Percentiles rank a stretch among this genome's conserved stretches.
Conservation (phyloP, 2,329 filamentous ascomycete genomes). For the Anisogramma anomala region DNA sequence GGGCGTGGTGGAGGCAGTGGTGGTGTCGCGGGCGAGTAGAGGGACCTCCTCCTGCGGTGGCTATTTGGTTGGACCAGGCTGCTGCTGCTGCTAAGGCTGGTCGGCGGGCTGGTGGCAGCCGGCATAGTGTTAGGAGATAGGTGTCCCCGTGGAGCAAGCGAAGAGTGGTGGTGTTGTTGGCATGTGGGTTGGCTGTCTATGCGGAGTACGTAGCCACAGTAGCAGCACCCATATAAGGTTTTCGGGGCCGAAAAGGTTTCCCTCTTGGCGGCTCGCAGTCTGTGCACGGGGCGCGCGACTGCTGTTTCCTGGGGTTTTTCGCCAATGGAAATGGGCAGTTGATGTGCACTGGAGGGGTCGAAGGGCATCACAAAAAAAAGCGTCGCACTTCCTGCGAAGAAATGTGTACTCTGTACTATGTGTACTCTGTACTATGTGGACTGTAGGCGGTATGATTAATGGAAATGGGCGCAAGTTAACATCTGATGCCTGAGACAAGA, state of each 20-base stretch:
- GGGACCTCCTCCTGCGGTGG: not conserved
- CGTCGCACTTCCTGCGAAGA: too few relatives aligned
- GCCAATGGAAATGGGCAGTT: too few relatives aligned
- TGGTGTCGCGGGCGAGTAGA: too few relatives aligned
- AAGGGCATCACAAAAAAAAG: too few relatives aligned
- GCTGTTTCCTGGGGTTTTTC: too few relatives aligned
- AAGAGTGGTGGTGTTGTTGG: not conserved
- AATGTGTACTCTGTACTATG: too few relatives aligned
- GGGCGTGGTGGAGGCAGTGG: not conserved
- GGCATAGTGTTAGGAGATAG: slow-evolving; percentile 10
- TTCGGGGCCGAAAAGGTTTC: too few relatives aligned
- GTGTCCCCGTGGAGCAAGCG: not conserved
- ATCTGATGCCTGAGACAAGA: too few relatives aligned
- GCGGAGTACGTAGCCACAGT: too few relatives aligned
- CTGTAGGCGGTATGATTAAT: not conserved
- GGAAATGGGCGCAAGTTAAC: not conserved
- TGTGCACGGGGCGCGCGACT: too few relatives aligned
- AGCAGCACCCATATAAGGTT: too few relatives aligned
- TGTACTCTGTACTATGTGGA: not conserved
- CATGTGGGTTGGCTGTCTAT: not conserved
- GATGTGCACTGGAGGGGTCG: too few relatives aligned
- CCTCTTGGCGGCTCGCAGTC: not conserved
- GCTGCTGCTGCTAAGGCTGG: slow-evolving; percentile 8
- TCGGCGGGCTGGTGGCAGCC: slow-evolving; percentile 9
- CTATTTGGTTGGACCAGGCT: not conserved